Base-by-base conservation (phyloP, 352 stramenopile species). In the Globisporangium alternatum region DNA sequence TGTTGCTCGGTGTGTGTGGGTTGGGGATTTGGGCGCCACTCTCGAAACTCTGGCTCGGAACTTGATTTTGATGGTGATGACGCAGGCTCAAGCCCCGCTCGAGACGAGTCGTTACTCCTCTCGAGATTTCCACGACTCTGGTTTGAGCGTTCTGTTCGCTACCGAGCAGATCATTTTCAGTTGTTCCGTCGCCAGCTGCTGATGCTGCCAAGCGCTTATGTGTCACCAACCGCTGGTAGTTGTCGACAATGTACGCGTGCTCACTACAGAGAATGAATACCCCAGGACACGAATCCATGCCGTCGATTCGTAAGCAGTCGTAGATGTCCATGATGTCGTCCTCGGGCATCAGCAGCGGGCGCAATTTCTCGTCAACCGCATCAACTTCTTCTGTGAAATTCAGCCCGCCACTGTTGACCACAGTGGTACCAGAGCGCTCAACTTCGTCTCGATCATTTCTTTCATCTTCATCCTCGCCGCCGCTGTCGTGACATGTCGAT, bases 221-320 rank as follows among this genome's bases (percentile, higher is more conserved):
- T 19, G 51, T 31, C 33, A 22, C 25, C 17, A 80, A n/a, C 6
- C 69, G 71, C 52, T 89, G 80, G 45, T 90, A 90, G 56, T 90
- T 89, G 62, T 91, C 83, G 8, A 91, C 67, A 33, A 90, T 90
- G 59, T 91, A 91, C 25, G 84, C 63, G 49, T 90, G 74, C 41
- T 87, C 74, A 41, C 75, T 89, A 68, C 81, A 86, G 0, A 91
- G 28, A 28, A 91, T 69, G 51, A 91, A 89, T 4, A 91, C 78
- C 0, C 83, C 81, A 3, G 83, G 83, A 55, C 79, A 90, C 19
- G 81, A 87, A 68, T 90, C 83, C 79, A 90, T 88, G n/a, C 83
- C 83, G 39, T 91, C 83, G 47, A 91, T 81, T 28, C 83, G 76
- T 52, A 89, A 71, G 51, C 83, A 91, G 57, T 91, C 81, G 43